phyloP scores from a whole-genome alignment of 2,329 filamentous ascomycete species.

The Waltergamsia citrina region DNA sequence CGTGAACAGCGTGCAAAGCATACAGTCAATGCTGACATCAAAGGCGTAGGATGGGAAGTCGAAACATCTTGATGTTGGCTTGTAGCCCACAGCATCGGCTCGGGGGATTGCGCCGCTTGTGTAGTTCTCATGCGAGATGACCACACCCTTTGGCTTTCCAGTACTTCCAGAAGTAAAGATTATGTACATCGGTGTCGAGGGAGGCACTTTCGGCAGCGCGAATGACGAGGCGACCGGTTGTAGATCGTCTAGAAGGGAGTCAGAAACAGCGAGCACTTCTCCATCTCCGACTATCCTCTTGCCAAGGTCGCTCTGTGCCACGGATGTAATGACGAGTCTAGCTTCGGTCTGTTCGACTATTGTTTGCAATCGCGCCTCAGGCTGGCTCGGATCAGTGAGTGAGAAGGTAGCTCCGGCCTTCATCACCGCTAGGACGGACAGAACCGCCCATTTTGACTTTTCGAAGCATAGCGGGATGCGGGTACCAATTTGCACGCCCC shows the following conservation, averaged over 20 bases:
- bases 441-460: constrained; percentile 35
- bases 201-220: constrained; percentile 26
- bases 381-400: constrained; percentile 35
- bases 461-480: constrained; percentile 41
- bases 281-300: constrained; percentile 22
- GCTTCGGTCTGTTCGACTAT: constrained; percentile 33
- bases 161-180: constrained; percentile 60
- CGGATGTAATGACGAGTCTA: constrained; percentile 28
- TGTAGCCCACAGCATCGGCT: constrained; percentile 30
- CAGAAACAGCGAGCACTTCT: constrained; percentile 22
- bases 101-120: constrained; percentile 34
- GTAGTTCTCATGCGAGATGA: constrained; percentile 38
- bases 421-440: constrained; percentile 35
- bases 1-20: constrained; percentile 40
- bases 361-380: constrained; percentile 30
- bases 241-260: constrained; percentile 13
- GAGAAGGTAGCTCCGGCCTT: constrained; percentile 38
- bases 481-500: constrained; percentile 26
- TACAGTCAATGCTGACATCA: constrained; percentile 44
- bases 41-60: constrained; percentile 45
- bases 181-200: constrained; percentile 36
- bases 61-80: constrained; percentile 29
- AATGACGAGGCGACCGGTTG: not conserved
- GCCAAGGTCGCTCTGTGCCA: constrained; percentile 25
- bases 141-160: constrained; percentile 53